Conservation (phyloP, 768 basidiomycete species). For the Steccherinum ochraceum region DNA sequence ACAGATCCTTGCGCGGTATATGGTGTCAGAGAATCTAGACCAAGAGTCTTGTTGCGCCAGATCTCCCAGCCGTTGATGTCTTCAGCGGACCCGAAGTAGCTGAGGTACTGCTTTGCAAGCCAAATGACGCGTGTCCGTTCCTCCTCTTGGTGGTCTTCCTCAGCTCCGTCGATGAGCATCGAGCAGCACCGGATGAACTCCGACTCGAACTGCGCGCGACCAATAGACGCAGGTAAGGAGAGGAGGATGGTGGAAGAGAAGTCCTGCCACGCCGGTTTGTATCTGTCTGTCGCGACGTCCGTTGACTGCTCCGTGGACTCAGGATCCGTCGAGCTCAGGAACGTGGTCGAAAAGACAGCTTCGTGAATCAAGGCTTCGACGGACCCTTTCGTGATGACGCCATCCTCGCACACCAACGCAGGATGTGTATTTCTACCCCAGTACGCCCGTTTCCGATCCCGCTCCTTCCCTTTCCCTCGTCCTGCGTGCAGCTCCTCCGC, state of each 20-base stretch:
- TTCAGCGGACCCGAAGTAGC: constrained; percentile 47
- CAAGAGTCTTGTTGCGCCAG: constrained; percentile 39
- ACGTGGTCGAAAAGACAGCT: constrained; percentile 71
- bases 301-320: constrained; percentile 6
- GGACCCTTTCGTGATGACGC: constrained; percentile 55
- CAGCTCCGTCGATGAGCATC: constrained; percentile 55
- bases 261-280: constrained; percentile 45
- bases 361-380: constrained; percentile 81
- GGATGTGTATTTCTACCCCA: constrained; percentile 78
- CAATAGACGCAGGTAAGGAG: constrained; percentile 51
- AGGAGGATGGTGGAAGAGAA: constrained; percentile 60
- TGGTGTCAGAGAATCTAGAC: constrained; percentile 31
- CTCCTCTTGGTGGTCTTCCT: constrained; percentile 30
- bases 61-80: constrained; percentile 51
- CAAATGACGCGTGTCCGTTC: constrained; percentile 47
- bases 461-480: constrained; percentile 29
- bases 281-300: constrained; percentile 15
- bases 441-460: constrained; percentile 55
- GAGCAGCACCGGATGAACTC: constrained; percentile 65
- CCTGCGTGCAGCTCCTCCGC: constrained; percentile 14
- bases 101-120: constrained; percentile 62
- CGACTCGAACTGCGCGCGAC: constrained; percentile 52
- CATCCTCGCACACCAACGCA: constrained; percentile 42
- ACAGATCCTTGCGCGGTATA: constrained; percentile 24
- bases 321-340: constrained; percentile 17